Conservation (phyloP, 78 protist species). For the Speleostelium caveatum region DNA sequence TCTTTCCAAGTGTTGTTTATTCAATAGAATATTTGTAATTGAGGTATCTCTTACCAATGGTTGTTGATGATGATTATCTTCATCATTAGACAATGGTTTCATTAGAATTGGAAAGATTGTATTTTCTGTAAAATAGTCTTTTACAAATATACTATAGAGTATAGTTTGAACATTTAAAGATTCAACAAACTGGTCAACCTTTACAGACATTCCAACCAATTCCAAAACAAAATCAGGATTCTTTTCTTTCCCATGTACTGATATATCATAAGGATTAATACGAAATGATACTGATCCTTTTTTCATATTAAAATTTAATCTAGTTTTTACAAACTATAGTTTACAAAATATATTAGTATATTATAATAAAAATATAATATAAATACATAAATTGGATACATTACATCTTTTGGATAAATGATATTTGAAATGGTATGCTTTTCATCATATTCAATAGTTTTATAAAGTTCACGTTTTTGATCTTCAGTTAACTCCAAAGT, state of each 20-base stretch:
- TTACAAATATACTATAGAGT: constrained; percentile 38
- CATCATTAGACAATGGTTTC: constrained; percentile 17
- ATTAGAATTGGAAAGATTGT: constrained; percentile 52
- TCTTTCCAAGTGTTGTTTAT: background rate
- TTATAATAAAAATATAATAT: no score
- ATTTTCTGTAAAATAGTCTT: constrained; percentile 43
- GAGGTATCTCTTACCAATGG: background rate
- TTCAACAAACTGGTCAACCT: constrained; percentile 45
- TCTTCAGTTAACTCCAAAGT: constrained; percentile 41
- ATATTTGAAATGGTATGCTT: constrained; percentile 43
- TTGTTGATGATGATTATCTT: background rate
- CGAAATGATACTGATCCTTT: constrained; percentile 50
- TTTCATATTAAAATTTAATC: constrained; percentile 50
- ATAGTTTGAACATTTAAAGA: constrained; percentile 57
- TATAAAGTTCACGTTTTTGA: constrained; percentile 46
- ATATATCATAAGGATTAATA: background rate
- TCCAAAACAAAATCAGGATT: constrained; percentile 47
- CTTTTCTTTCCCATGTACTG: no score
- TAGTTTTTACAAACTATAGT: constrained; percentile 47
- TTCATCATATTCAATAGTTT: constrained; percentile 73
- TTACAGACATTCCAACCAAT: constrained; percentile 9
- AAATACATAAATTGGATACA: no score
- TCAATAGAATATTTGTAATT: background rate
- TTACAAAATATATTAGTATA: no score
- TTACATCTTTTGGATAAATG: constrained; percentile 76